Evolutionary conservation across 1,284 basidiomycete species (phyloP).

Genomic region (Ustilago trichophora): DNA sequence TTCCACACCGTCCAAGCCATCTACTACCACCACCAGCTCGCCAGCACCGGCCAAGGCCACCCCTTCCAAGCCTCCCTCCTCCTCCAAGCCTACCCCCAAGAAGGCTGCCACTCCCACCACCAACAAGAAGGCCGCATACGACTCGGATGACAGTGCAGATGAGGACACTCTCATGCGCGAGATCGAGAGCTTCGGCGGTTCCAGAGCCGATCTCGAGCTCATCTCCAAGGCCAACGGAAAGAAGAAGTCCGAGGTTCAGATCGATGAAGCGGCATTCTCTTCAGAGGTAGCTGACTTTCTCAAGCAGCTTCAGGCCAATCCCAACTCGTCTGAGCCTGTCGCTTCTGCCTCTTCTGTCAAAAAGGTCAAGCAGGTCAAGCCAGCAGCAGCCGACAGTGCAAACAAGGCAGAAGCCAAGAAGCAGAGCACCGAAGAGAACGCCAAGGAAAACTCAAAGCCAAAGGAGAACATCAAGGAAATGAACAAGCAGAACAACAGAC

Average conservation of each 20-base stretch:
- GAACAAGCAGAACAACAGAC: conserved; percentile 9
- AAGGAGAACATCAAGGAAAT: conserved; percentile 7
- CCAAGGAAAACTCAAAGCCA: conserved; percentile 16
- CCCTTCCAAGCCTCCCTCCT: too few relatives aligned
- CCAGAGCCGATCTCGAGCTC: conserved; percentile 37
- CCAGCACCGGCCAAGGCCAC: conserved; percentile 2
- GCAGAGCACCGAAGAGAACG: background rate
- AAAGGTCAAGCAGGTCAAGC: conserved; percentile 8
- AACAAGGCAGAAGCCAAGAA: conserved; percentile 17
- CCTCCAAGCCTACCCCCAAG: too few relatives aligned
- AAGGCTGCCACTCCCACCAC: conserved; percentile 7
- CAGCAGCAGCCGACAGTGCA: conserved; percentile 1
- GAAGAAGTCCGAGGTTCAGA: conserved; percentile 24
- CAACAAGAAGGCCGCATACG: conserved; percentile 27
- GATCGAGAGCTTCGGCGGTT: conserved; percentile 45
- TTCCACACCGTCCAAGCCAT: conserved; percentile 12
- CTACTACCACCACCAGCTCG: background rate
- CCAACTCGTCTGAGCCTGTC: conserved; percentile 14
- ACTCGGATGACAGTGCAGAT: conserved; percentile 43
- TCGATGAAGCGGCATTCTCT: conserved; percentile 41
- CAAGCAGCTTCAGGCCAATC: conserved; percentile 33
- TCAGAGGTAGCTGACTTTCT: conserved; percentile 32
- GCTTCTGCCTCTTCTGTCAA: background rate
- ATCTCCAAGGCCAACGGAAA: conserved; percentile 34
- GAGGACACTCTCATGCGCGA: conserved; percentile 43